These are phyloP conservation scores for Panus rudis DNA, from an alignment of 768 basidiomycete genomes.

Conservation along the genomic window DNA sequence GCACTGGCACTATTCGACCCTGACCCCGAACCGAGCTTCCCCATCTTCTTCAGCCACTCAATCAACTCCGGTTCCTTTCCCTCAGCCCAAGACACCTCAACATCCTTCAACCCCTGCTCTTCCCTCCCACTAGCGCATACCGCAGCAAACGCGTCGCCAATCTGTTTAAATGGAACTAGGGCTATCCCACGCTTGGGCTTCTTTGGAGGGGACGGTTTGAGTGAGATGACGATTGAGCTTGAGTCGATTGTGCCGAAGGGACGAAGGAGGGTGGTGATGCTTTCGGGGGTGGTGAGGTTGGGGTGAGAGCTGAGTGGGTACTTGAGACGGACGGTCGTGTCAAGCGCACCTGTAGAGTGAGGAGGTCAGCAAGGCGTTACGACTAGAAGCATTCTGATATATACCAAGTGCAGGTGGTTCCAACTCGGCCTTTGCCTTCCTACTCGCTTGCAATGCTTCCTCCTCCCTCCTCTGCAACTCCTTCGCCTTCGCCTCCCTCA, in stretches of 20 bases:
- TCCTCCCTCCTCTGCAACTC: conserved; percentile 39
- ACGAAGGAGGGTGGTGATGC: conserved; percentile 44
- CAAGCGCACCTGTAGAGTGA: conserved; percentile 42
- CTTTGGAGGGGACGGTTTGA: conserved; percentile 50
- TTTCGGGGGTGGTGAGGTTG: conserved; percentile 41
- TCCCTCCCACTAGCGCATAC: conserved; percentile 52
- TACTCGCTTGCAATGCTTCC: conserved; percentile 31
- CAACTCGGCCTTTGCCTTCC: conserved; percentile 29
- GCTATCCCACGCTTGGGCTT: conserved; percentile 65
- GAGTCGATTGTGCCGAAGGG: conserved; percentile 61
- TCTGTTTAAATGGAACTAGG: conserved; percentile 68
- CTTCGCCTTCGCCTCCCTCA: conserved; percentile 62
- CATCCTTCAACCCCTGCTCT: conserved; percentile 46
- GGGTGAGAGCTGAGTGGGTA: conserved; percentile 55
- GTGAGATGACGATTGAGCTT: conserved; percentile 58
- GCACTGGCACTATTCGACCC: neutral
- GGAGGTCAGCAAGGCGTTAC: conserved; percentile 5
- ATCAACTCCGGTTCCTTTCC: conserved; percentile 70
- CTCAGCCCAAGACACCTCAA: conserved; percentile 70
- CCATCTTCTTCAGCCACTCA: conserved; percentile 65
- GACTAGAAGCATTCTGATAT: neutral
- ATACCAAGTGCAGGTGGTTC: conserved; percentile 54
- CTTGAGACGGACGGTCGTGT: conserved; percentile 72
- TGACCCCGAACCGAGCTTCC: conserved; percentile 42
- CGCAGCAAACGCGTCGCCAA: conserved; percentile 70